phyloP scores from a whole-genome alignment of 768 basidiomycete genomes.

The Clitopilus hobsonii region DNA sequence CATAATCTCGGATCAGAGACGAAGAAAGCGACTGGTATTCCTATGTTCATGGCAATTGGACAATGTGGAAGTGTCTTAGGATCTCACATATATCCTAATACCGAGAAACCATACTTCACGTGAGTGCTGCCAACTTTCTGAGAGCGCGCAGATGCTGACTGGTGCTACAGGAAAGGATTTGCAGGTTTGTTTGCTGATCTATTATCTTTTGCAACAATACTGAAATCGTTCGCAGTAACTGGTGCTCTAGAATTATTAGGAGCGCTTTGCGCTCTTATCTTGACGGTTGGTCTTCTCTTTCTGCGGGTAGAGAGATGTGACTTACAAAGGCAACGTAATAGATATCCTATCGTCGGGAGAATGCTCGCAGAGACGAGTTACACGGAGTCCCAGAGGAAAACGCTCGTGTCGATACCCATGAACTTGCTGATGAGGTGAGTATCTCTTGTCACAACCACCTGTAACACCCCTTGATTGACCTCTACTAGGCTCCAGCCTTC shows the following conservation, averaged over 20 bases:
- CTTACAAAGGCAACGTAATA: too few species aligned
- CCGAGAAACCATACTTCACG: conserved; percentile 64
- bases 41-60: conserved; percentile 77
- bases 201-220: conserved; percentile 2
- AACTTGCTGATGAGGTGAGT: conserved; percentile 62
- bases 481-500: conserved; percentile 51
- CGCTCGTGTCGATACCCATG: conserved; percentile 53
- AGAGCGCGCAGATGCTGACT: neutral
- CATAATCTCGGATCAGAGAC: conserved; percentile 78
- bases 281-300: conserved; percentile 53
- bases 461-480: neutral
- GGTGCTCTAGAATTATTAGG: conserved; percentile 52
- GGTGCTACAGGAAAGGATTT: conserved; percentile 48
- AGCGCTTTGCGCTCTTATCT: conserved; percentile 44
- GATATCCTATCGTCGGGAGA: conserved; percentile 63
- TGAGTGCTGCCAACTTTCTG: conserved; percentile 24
- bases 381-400: conserved; percentile 47
- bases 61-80: conserved; percentile 76
- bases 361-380: conserved; percentile 44
- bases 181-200: conserved; percentile 31
- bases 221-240: conserved; percentile 28
- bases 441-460: neutral
- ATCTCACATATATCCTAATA: conserved; percentile 65
- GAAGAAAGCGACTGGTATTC: conserved; percentile 72
- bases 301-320: too few species aligned